Evolutionary conservation across 2,329 filamentous ascomycete species (phyloP), one percentile per base, ranked within the genome.

Genomic region (Fusarium concolor): DNA sequence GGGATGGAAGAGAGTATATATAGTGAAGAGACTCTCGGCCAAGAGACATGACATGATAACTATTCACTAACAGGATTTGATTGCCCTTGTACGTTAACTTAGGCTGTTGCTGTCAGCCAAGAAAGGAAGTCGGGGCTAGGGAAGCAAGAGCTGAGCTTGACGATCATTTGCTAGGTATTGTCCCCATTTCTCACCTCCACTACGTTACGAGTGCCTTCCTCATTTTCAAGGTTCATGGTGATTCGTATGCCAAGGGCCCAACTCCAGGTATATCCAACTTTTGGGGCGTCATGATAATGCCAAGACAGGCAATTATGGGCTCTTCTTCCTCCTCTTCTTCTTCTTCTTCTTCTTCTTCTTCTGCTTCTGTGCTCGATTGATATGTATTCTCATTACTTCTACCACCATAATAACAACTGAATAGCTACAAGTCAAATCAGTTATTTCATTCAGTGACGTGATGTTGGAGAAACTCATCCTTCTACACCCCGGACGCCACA

Each of bases 41-140:
- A 63, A 69, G 65, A 35, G 33, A 35, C 33, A 70, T 70, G 63
- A 46, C 67, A 65, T 70, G 55, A 58, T 67, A n/a, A n/a, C n/a
- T n/a, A 31, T 28, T 45, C 42, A 39, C 6, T 55, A 66, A n/a
- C 65, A 65, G 65, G 66, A 56, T 65, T 65, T 52, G 37, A 24
- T 65, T 52, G 26, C n/a, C 10, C 56, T 52, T 49, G 45, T 31
- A 26, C 53, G 29, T 65, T 37, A 24, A n/a, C 11, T 56, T 50
- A 18, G 29, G 38, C 41, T 49, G 51, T 47, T 24, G 38, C 41
- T 52, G 51, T 47, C 29, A 56, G 56, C 66, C 66, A 62, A 63
- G 52, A 67, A 58, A 45, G 62, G 62, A 69, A 68, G 43, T 37
- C 39, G 46, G 47, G 41, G 26, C 26, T 26, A 26, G 26, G 26